These are phyloP conservation scores for Leptodontidium sp. DNA, from an alignment of 2,329 filamentous ascomycete species.

Conservation along the genomic window DNA sequence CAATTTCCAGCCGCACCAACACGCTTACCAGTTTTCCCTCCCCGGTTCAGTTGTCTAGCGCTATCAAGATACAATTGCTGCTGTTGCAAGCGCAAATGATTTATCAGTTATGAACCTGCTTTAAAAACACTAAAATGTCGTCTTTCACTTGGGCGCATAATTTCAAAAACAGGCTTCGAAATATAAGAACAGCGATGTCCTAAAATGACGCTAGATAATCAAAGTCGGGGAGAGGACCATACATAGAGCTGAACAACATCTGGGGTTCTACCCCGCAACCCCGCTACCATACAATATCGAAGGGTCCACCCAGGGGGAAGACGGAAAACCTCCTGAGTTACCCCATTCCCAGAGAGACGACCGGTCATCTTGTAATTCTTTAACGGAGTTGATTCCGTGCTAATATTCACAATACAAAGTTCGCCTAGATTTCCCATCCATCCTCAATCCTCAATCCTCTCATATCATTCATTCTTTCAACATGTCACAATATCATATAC, in stretches of 20 bases:
- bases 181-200: too few relatives aligned
- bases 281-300: background rate
- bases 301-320: background rate
- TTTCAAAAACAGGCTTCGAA: too few relatives aligned
- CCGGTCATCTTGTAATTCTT: background rate
- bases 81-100: too few relatives aligned
- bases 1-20: background rate
- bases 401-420: too few relatives aligned
- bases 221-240: too few relatives aligned
- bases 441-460: background rate
- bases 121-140: too few relatives aligned
- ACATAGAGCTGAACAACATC: too few relatives aligned
- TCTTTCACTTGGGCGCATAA: too few relatives aligned
- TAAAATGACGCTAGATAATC: too few relatives aligned
- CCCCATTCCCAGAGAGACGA: background rate
- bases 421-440: background rate
- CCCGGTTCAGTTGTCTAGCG: too few relatives aligned
- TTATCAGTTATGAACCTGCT: too few relatives aligned
- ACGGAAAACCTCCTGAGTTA: slow-evolving; percentile 1
- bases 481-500: slow-evolving; percentile 18
- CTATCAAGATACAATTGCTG: too few relatives aligned
- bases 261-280: background rate
- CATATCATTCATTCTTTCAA: background rate
- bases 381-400: background rate
- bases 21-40: background rate